A percentile compares a stretch with the other conserved stretches of the same genome.
phyloP scores from a whole-genome alignment of 176 grass and related monocot genomes.

The Eleusine coracana region DNA sequence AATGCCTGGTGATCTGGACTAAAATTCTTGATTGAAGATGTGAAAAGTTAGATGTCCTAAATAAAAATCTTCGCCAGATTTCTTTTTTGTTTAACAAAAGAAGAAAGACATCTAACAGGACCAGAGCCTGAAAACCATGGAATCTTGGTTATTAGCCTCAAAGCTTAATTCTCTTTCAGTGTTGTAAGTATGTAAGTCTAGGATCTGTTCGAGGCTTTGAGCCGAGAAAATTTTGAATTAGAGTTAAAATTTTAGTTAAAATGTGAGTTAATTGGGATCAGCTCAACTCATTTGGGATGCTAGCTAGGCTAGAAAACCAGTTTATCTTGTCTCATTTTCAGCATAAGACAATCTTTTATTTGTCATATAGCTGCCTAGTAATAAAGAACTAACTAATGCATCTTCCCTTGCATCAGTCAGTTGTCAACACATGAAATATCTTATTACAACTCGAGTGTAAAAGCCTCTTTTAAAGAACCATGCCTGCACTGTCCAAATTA shows the following conservation, averaged over 20 bases:
- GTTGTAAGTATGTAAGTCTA: background rate
- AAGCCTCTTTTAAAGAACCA: background rate
- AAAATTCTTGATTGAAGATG: background rate
- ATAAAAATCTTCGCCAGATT: background rate
- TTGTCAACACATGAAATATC: background rate
- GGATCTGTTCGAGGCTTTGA: background rate
- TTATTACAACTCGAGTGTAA: background rate
- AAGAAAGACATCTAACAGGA: background rate
- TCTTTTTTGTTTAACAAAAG: background rate
- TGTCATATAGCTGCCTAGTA: slow-evolving; percentile 6
- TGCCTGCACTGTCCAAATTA: background rate
- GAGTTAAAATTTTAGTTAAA: slow-evolving; percentile 1
- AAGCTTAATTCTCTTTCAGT: background rate
- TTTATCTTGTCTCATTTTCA: background rate
- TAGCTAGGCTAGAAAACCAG: slow-evolving; percentile 8
- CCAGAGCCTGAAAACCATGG: background rate
- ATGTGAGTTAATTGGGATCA: slow-evolving; percentile 2
- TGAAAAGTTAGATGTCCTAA: background rate
- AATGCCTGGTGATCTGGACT: background rate
- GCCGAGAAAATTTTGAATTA: background rate
- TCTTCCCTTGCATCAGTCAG: background rate
- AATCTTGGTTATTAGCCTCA: background rate
- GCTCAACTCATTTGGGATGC: slow-evolving; percentile 6
- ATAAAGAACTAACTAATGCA: slow-evolving; percentile 22
- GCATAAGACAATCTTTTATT: background rate